Conservation (phyloP, 441 rosid genomes). For the Jatropha multifida region DNA sequence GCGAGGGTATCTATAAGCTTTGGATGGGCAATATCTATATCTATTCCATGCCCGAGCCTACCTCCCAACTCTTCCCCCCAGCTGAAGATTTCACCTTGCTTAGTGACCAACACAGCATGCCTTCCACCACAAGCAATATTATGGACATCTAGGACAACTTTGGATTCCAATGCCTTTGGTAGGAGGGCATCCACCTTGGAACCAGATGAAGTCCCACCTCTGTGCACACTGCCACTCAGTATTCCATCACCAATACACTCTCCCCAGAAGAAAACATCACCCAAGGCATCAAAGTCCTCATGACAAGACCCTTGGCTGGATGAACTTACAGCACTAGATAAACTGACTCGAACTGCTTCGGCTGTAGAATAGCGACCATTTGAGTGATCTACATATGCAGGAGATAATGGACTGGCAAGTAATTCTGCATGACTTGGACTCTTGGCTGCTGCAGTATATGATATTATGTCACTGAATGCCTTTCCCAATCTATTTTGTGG, state of each 20-base stretch:
- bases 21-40: slow-evolving; percentile 59
- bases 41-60: slow-evolving; percentile 84
- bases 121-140: slow-evolving; percentile 71
- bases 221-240: slow-evolving; percentile 42
- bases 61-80: slow-evolving; percentile 94
- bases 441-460: slow-evolving; percentile 47
- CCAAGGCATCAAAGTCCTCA: slow-evolving; percentile 69
- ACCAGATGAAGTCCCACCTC: slow-evolving; percentile 31
- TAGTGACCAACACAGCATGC: slow-evolving; percentile 80
- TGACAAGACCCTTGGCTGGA: slow-evolving; percentile 70
- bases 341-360: slow-evolving; percentile 60
- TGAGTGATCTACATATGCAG: slow-evolving; percentile 34
- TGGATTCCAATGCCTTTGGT: slow-evolving; percentile 68
- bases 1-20: slow-evolving; percentile 59
- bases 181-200: slow-evolving; percentile 51
- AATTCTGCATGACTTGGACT: slow-evolving; percentile 42
- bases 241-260: slow-evolving; percentile 61
- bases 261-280: slow-evolving; percentile 86
- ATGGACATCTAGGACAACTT: slow-evolving; percentile 63
- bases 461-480: slow-evolving; percentile 55
- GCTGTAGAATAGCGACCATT: slow-evolving; percentile 39
- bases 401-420: slow-evolving; percentile 34
- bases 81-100: slow-evolving; percentile 77
- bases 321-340: slow-evolving; percentile 72
- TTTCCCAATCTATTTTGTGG: slow-evolving; percentile 55